Conservation (phyloP, 192 early-diverging fungal genomes). For the Mortierella claussenii region DNA sequence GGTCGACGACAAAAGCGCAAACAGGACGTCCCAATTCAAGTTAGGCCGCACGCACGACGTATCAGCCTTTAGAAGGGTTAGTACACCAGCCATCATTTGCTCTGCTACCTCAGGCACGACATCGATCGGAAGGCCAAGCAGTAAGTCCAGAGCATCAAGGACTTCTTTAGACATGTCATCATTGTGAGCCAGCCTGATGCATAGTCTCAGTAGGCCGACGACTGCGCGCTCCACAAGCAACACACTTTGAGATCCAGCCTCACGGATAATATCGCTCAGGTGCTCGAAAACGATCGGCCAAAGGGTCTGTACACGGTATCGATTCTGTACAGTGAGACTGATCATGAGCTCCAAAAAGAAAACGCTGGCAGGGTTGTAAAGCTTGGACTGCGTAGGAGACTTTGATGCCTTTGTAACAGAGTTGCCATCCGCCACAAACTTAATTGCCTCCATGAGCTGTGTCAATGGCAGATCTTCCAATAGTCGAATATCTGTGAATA, state of each 20-base stretch:
- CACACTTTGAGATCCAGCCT: constrained; percentile 68
- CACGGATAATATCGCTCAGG: constrained; percentile 76
- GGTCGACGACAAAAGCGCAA: constrained; percentile 65
- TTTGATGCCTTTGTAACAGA: constrained; percentile 42
- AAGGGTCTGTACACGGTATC: constrained; percentile 70
- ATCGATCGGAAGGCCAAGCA: constrained; percentile 67
- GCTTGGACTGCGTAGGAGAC: constrained; percentile 41
- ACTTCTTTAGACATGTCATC: constrained; percentile 66
- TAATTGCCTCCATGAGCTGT: constrained; percentile 67
- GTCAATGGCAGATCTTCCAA: constrained; percentile 74
- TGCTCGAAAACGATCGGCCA: constrained; percentile 76
- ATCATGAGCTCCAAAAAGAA: constrained; percentile 84
- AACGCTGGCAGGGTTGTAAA: constrained; percentile 71
- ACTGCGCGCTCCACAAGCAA: constrained; percentile 83
- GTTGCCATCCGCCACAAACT: constrained; percentile 60
- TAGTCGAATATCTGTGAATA: constrained; percentile 77
- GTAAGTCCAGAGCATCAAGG: constrained; percentile 61
- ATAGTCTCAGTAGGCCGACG: constrained; percentile 74
- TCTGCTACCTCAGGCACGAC: constrained; percentile 74
- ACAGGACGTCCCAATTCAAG: constrained; percentile 60
- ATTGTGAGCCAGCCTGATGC: constrained; percentile 76
- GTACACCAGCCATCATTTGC: constrained; percentile 81
- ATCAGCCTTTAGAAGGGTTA: constrained; percentile 71
- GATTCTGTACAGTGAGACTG: constrained; percentile 79
- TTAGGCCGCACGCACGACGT: constrained; percentile 52